phyloP scores from a whole-genome alignment of 164 flowering plant species.

The Aristolochia contorta region DNA sequence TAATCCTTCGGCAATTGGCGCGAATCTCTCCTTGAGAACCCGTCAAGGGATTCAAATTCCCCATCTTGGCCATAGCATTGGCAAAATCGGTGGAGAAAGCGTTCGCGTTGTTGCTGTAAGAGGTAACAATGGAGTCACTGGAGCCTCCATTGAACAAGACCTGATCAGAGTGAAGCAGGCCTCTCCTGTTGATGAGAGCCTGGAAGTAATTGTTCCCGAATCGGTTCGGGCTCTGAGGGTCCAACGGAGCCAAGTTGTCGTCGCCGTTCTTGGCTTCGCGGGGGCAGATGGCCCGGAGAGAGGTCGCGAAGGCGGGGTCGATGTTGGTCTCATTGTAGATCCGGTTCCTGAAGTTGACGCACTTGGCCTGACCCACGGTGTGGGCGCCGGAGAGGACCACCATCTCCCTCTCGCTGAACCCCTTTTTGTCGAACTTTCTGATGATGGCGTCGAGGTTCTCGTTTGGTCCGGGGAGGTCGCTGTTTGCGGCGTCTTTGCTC shows the following conservation, averaged over 20 bases:
- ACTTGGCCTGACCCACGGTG: constrained; percentile 34
- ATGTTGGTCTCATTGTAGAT: constrained; percentile 33
- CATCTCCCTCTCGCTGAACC: constrained; percentile 26
- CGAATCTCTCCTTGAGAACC: constrained; percentile 18
- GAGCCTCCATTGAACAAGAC: constrained; percentile 19
- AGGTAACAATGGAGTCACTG: constrained; percentile 14
- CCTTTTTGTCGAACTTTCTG: constrained; percentile 16
- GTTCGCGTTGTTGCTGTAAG: constrained; percentile 6
- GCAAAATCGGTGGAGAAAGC: constrained; percentile 21
- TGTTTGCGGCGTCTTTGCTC: constrained; percentile 16
- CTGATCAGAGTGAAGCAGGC: constrained; percentile 34
- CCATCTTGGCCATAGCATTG: constrained; percentile 26
- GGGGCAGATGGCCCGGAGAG: constrained; percentile 23
- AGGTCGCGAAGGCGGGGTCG: constrained; percentile 20
- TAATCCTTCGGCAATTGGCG: constrained; percentile 10
- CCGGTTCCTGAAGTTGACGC: constrained; percentile 18
- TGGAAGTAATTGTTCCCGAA: constrained; percentile 25
- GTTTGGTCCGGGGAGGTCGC: constrained; percentile 19
- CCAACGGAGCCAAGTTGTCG: constrained; percentile 25
- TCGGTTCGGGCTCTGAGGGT: constrained; percentile 17
- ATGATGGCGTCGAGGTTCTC: constrained; percentile 14
- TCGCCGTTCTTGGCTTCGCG: constrained; percentile 3
- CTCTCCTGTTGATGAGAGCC: constrained; percentile 17
- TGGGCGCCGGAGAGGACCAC: constrained; percentile 46
- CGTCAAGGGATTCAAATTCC: constrained; percentile 19